These are phyloP conservation scores for Yamadazyma paraphyllophila DNA, from an alignment of 805 yeast species.

Conservation along the genomic window DNA sequence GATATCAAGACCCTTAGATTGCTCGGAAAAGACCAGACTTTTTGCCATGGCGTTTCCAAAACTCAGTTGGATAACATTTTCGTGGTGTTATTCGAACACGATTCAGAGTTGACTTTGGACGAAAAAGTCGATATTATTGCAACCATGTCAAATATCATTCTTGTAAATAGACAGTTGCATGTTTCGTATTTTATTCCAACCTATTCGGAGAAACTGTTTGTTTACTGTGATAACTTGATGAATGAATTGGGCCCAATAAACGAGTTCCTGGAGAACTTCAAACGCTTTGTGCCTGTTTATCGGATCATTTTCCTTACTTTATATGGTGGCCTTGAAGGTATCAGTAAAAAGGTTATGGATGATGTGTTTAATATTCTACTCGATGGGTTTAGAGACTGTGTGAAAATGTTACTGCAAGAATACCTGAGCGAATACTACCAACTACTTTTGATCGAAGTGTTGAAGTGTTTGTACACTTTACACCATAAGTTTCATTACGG, in stretches of 20 bases:
- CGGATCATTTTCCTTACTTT: slow-evolving; percentile 25
- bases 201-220: slow-evolving; percentile 15
- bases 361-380: slow-evolving; percentile 14
- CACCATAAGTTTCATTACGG: slow-evolving; percentile 21
- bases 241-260: slow-evolving; percentile 4
- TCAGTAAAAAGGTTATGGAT: slow-evolving; percentile 8
- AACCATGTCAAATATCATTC: slow-evolving; percentile 24
- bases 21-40: slow-evolving; percentile 16
- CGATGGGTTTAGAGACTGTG: slow-evolving; percentile 16
- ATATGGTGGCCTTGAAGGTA: slow-evolving; percentile 19
- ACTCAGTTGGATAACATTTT: slow-evolving; percentile 13
- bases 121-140: slow-evolving; percentile 17
- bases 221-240: slow-evolving; percentile 10
- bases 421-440: slow-evolving; percentile 8
- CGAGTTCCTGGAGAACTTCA: slow-evolving; percentile 10
- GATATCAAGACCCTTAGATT: slow-evolving; percentile 13
- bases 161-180: slow-evolving; percentile 23
- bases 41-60: slow-evolving; percentile 12
- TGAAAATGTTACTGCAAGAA: slow-evolving; percentile 1
- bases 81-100: slow-evolving; percentile 6
- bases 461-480: slow-evolving; percentile 25
- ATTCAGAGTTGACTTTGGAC: not conserved
- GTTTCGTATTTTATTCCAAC: slow-evolving; percentile 17
- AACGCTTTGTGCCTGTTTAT: slow-evolving; percentile 20
- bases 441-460: slow-evolving; percentile 18